These are phyloP conservation scores for Linnemannia elongata DNA, from an alignment of 192 early-diverging fungal genomes.

Conservation along the genomic window DNA sequence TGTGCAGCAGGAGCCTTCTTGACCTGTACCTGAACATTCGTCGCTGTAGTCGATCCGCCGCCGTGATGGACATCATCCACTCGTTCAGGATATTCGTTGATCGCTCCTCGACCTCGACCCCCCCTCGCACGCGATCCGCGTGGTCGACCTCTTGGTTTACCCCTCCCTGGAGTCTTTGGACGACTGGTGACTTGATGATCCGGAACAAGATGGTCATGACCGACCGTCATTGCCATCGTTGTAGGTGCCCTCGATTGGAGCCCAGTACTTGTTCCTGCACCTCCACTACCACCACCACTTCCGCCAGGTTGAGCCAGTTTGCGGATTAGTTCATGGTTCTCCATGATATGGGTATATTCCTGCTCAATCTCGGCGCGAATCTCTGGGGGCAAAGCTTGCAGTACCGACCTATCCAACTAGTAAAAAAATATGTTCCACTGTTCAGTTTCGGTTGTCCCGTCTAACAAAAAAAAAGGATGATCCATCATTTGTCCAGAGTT, in stretches of 20 bases:
- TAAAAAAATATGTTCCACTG: not conserved
- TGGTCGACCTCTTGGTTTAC: not conserved
- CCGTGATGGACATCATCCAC: not conserved
- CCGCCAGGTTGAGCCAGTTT: constrained; percentile 16
- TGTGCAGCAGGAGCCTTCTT: not conserved
- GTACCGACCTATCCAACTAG: constrained; percentile 46
- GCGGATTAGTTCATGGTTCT: constrained; percentile 36
- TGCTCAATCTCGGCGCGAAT: constrained; percentile 55
- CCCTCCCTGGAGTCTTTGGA: not conserved
- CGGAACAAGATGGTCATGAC: not conserved
- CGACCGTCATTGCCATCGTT: not conserved
- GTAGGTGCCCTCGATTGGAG: not conserved
- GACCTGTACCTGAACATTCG: not conserved
- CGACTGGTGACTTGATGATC: constrained; percentile 4
- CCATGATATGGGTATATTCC: constrained; percentile 47
- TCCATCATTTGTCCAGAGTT: too few species aligned
- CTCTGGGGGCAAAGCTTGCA: constrained; percentile 43
- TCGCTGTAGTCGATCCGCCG: not conserved
- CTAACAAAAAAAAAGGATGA: too few species aligned
- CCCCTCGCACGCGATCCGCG: constrained; percentile 6
- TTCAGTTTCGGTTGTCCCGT: not conserved
- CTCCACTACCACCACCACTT: not conserved
- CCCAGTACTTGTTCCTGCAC: too few species aligned
- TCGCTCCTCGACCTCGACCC: not conserved
- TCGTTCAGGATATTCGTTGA: not conserved